Evolutionary conservation across 371 early-diverging fungal genomes (phyloP), one percentile per base, ranked within the genome.

Genomic region (Mucor circinelloides): DNA sequence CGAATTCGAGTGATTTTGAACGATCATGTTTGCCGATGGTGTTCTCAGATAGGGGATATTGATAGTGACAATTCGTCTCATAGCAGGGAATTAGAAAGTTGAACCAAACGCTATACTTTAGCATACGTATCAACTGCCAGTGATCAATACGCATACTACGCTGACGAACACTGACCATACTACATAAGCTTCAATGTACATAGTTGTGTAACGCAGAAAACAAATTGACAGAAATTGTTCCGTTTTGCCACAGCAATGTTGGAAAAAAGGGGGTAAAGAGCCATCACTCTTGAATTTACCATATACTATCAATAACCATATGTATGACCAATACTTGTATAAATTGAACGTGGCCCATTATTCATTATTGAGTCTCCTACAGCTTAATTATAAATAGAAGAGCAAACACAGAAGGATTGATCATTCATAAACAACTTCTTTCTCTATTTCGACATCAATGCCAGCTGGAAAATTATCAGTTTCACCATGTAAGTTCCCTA

Each of bases 391-490:
- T 46, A 46, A 46, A 46, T 46, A 46, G 21, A 46, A 46, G 46
- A 46, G 21, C 46, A 46, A 46, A 21, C 10, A 46, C 21, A 46
- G 21, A 46, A 21, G 46, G 2, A 8, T 46, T 46, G 46, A 10
- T 10, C 21, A 21, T 46, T 15, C 40, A 21, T 46, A 21, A 6
- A 46, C 46, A 46, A 46, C 36, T 56, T 32, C 50, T 58, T 50
- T 58, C 34, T 66, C 40, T 36, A 36, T 32, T 50, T 30, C 5
- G 1, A 48, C 38, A 58, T 34, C n/a, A 15, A 64, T 69, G 70
- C 60, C 70, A 60, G 40, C 70, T 54, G 70, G 70, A 44, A 69
- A 59, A 13, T 60, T 69, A 19, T 42, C 59, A 55, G 64, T 69
- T 17, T 60, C 70, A 60, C 64, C 70, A 30, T 54, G 70, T 64